Conservation (phyloP, 2,329 filamentous ascomycete species). For the Xylaria sp. region DNA sequence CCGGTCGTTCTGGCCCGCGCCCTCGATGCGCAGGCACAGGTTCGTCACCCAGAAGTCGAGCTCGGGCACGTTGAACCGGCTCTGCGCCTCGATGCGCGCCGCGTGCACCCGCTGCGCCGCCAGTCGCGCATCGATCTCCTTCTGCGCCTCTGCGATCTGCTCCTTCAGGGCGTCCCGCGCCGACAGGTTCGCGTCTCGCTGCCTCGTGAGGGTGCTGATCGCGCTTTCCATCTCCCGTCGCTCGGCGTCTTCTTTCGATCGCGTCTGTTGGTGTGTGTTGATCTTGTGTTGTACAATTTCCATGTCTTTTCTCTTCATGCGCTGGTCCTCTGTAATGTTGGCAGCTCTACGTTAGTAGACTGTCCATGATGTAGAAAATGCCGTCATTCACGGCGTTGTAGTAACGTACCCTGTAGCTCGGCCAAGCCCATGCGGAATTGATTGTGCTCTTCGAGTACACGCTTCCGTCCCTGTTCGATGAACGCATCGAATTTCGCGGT, state of each 20-base stretch:
- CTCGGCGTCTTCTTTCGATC: constrained; percentile 82
- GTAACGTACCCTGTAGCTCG: constrained; percentile 82
- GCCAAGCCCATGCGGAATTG: constrained; percentile 91
- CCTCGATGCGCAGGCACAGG: constrained; percentile 88
- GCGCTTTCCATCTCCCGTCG: constrained; percentile 77
- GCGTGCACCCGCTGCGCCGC: constrained; percentile 79
- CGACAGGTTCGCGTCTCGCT: constrained; percentile 70
- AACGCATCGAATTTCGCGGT: constrained; percentile 91
- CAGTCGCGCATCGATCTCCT: constrained; percentile 74
- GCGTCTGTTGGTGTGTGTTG: constrained; percentile 75
- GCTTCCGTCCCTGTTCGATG: constrained; percentile 89
- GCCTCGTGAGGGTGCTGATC: constrained; percentile 67
- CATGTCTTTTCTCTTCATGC: constrained; percentile 88
- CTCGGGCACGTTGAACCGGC: constrained; percentile 90
- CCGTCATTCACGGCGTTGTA: neutral
- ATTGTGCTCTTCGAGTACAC: constrained; percentile 91
- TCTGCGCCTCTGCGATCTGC: constrained; percentile 75
- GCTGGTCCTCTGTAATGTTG: constrained; percentile 79
- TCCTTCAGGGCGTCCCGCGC: constrained; percentile 67
- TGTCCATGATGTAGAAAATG: neutral
- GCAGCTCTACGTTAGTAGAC: constrained; percentile 16
- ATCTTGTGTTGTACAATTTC: constrained; percentile 82
- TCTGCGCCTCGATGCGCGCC: constrained; percentile 81
- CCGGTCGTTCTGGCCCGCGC: constrained; percentile 83
- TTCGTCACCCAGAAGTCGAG: constrained; percentile 96